Base-by-base conservation (phyloP, 2,329 filamentous ascomycete species). In the Fusarium chuoi region DNA sequence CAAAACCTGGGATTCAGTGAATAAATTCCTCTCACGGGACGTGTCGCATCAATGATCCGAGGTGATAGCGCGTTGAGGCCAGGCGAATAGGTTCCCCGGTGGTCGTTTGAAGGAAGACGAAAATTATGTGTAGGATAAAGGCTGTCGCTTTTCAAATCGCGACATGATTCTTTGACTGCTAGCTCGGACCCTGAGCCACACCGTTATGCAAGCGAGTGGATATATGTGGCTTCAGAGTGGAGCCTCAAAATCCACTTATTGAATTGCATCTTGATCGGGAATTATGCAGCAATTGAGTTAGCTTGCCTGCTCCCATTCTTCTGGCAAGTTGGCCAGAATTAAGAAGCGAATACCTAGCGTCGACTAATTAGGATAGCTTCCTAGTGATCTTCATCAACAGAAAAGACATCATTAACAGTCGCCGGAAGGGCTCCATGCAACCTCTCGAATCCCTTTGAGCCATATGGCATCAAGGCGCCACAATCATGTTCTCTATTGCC, bases 401-500 rank as follows among this genome's bases (percentile, higher is more conserved):
- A 44, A 48, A 51, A 52, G 41, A 46, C 45, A 20, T 52, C 56
- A 52, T 57, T 45, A 30, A 72, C 48, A 48, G 44, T 62, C 33
- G 71, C 65, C 66, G 46, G 49, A 64, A 58, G 65, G 69, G 70
- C 58, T 63, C 42, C 62, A 72, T 67, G 75, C 73, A 58, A 62
- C 51, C 36, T 57, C 22, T 61, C 42, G 41, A 70, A 59, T 54
- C 26, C 48, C 49, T 54, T 55, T 64, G 54, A 78, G 61, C 71
- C 78, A 78, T 77, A 82, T 81, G 80, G 80, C 80, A 76, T 65
- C 71, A 52, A 75, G 57, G 68, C 61, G 65, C 71, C 73, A 68
- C 73, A 72, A 78, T 54, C 69, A 91, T 91, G 89, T 91, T 92
- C 81, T 90, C 89, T 48, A 90, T 92, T 79, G 85, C 90, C 68